These are phyloP conservation scores for Vanderwaltozyma yarrowii DNA, from an alignment of 805 yeast species.

Conservation along the genomic window DNA sequence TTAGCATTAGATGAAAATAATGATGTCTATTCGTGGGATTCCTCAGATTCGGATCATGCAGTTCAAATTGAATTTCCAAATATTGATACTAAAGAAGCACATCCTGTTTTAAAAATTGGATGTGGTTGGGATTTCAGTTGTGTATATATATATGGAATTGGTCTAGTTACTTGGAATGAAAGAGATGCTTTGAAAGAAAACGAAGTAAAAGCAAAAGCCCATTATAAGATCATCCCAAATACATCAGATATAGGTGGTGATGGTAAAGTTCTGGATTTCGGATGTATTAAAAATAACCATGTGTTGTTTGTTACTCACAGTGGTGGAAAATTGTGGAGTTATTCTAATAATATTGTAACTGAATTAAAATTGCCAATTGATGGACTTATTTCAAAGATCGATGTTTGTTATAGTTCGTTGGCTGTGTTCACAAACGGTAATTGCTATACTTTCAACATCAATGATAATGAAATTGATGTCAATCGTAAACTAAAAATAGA, in stretches of 20 bases:
- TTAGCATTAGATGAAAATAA: constrained; percentile 45
- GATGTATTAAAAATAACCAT: constrained; percentile 37
- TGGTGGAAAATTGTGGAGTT: constrained; percentile 34
- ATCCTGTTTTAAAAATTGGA: constrained; percentile 36
- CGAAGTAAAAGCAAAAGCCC: constrained; percentile 29
- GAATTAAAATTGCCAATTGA: constrained; percentile 5
- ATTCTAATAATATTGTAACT: constrained; percentile 11
- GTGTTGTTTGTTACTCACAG: constrained; percentile 39
- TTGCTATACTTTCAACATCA: constrained; percentile 18
- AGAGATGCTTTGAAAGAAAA: constrained; percentile 25
- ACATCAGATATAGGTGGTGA: constrained; percentile 30
- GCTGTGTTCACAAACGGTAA: constrained; percentile 47
- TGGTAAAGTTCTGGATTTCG: constrained; percentile 40
- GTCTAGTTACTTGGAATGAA: constrained; percentile 49
- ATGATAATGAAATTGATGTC: constrained; percentile 10
- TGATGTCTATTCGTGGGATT: constrained; percentile 55
- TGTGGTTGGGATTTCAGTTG: constrained; percentile 64
- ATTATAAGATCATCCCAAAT: constrained; percentile 33
- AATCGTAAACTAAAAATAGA: constrained; percentile 9
- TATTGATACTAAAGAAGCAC: constrained; percentile 11
- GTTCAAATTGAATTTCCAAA: constrained; percentile 33
- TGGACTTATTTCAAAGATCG: constrained; percentile 38
- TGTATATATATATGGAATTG: constrained; percentile 38
- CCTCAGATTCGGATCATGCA: constrained; percentile 32
- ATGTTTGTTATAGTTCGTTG: constrained; percentile 45